Conservation (phyloP, 2,329 filamentous ascomycete species). For the Stagonosporopsis vannaccii region DNA sequence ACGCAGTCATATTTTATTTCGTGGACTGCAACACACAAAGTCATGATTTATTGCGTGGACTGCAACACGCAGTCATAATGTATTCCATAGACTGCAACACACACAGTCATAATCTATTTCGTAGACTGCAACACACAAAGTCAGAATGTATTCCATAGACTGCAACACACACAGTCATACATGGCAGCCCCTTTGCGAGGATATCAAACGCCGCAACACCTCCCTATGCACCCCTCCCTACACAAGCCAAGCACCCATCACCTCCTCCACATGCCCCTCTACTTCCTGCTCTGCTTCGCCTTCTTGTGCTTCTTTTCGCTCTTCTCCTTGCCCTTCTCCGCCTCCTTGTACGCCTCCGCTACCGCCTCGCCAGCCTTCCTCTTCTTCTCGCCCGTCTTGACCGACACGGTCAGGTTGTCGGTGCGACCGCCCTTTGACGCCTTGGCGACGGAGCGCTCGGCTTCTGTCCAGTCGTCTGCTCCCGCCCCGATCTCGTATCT, state of each 20-base stretch:
- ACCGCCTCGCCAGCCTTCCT: slow-evolving; percentile 71
- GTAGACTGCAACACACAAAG: not conserved
- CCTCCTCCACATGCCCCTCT: not conserved
- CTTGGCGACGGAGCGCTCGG: slow-evolving; percentile 74
- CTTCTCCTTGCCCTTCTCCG: slow-evolving; percentile 44
- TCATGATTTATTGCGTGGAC: not conserved
- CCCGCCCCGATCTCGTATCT: slow-evolving; percentile 58
- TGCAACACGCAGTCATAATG: not conserved
- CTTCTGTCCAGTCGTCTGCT: slow-evolving; percentile 63
- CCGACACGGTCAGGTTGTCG: slow-evolving; percentile 73
- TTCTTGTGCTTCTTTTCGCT: slow-evolving; percentile 47
- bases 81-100: too few relatives aligned
- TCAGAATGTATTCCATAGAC: not conserved
- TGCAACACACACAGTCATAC: not conserved
- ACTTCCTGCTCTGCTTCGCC: slow-evolving; percentile 20
- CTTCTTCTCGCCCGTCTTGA: slow-evolving; percentile 80
- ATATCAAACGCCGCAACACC: slow-evolving; percentile 21
- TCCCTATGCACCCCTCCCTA: slow-evolving; percentile 5
- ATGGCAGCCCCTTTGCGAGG: slow-evolving; percentile 7
- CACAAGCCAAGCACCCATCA: not conserved
- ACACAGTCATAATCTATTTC: too few relatives aligned
- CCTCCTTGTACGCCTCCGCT: slow-evolving; percentile 55
- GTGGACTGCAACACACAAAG: too few relatives aligned
- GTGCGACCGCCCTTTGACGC: slow-evolving; percentile 55
- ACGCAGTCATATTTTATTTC: not conserved